Evolutionary conservation across 2,329 filamentous ascomycete genomes (phyloP).

Genomic region (Lasiodiplodia gonubiensis): DNA sequence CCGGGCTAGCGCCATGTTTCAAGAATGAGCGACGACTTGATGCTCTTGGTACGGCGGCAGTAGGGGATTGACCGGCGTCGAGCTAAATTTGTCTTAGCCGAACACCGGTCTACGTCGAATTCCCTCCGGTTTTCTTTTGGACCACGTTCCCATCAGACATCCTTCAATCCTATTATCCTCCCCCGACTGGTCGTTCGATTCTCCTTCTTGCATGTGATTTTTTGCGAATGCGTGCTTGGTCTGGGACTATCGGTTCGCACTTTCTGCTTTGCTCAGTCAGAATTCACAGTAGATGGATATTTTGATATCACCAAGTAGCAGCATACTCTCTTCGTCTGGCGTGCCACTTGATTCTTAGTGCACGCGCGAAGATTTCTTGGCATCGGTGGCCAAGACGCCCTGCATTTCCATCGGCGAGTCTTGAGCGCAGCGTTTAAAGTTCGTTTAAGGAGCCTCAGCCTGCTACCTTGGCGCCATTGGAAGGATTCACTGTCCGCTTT

Average conservation of each 20-base stretch:
- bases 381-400: background rate
- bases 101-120: constrained; percentile 15
- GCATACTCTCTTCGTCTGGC: background rate
- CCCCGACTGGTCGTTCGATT: constrained; percentile 24
- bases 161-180: constrained; percentile 24
- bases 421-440: background rate
- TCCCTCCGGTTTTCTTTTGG: constrained; percentile 25
- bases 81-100: constrained; percentile 25
- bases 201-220: constrained; percentile 28
- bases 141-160: constrained; percentile 27
- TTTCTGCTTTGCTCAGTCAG: constrained; percentile 23
- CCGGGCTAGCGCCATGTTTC: constrained; percentile 16
- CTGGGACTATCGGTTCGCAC: constrained; percentile 3
- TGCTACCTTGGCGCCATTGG: background rate
- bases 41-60: constrained; percentile 29
- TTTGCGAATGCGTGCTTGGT: constrained; percentile 23
- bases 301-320: constrained; percentile 25
- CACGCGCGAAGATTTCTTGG: constrained; percentile 24
- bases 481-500: constrained; percentile 10
- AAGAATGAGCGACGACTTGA: constrained; percentile 29
- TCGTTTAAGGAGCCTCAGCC: background rate
- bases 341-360: constrained; percentile 10
- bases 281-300: constrained; percentile 26
- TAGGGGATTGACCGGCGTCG: constrained; percentile 21
- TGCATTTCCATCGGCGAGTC: constrained; percentile 12